Evolutionary conservation across 1,284 basidiomycete genomes (phyloP), one percentile per base, ranked within the genome.

Genomic region (Golubevia sp.): DNA sequence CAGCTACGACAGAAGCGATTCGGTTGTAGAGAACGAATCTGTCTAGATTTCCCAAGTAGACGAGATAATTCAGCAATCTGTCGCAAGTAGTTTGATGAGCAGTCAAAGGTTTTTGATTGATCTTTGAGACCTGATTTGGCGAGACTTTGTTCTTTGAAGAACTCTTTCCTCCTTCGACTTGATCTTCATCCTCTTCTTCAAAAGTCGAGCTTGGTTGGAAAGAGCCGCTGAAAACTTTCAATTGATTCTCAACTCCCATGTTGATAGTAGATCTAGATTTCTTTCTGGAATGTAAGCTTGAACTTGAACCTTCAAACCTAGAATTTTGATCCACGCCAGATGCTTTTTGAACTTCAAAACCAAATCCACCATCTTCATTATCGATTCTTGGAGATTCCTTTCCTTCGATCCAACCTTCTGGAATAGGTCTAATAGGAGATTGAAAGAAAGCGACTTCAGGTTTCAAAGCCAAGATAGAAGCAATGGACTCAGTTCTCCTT

Each of bases 11-110:
- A 48, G 74, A 66, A 15, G 68, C 68, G 25, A 76, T 59, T n/a
- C 74, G 52, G 56, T 76, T 76, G n/a, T 68, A 60, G 49, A 74
- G 57, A 18, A 76, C 72, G 57, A 66, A 76, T 15, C 63, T 25
- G 58, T 76, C 74, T 25, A 75, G 58, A 18, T 69, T 65, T 11
- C 27, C 48, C 69, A 66, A 71, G 38, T 44, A 44, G 18, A 44
- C 38, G 13, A 44, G 18, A 18, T 44, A 44, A 44, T 44, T 44
- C 38, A 18, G 18, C 11, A 44, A 44, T 18, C 38, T 44, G 11
- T 44, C 38, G 13, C 11, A 44, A 44, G 38, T 13, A 13, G 38
- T 13, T n/a, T n/a, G n/a, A n/a, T n/a, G n/a, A n/a, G n/a, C n/a
- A n/a, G n/a, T n/a, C n/a, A n/a, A n/a, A n/a, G n/a, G n/a, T n/a